Evolutionary conservation across 768 basidiomycete genomes (phyloP).

Genomic region (Porphyrellus cyaneotinctus): DNA sequence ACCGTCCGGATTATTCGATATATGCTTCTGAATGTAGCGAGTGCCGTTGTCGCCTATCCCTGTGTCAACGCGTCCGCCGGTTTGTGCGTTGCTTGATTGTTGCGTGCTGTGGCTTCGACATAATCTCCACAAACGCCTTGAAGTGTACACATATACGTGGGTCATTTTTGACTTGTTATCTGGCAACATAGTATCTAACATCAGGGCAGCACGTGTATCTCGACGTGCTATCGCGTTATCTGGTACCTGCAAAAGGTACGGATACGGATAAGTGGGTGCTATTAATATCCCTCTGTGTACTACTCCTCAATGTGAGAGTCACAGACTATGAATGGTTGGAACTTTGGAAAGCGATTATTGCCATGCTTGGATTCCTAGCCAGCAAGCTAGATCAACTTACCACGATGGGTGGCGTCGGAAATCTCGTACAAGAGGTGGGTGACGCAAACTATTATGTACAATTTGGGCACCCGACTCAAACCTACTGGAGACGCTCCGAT

Average conservation of each 20-base stretch:
- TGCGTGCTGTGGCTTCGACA: conserved; percentile 68
- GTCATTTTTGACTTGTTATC: conserved; percentile 15
- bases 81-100: conserved; percentile 64
- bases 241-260: conserved; percentile 55
- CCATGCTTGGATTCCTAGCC: conserved; percentile 51
- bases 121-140: conserved; percentile 60
- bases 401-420: conserved; percentile 50
- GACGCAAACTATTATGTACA: background rate
- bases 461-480: background rate
- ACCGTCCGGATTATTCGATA: background rate
- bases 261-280: conserved; percentile 49
- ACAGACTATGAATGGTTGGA: conserved; percentile 66
- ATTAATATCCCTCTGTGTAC: background rate
- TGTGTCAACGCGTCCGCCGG: conserved; percentile 38
- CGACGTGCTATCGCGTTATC: conserved; percentile 50
- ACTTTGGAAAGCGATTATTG: conserved; percentile 56
- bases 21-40: conserved; percentile 35
- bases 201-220: conserved; percentile 47
- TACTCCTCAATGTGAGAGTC: background rate
- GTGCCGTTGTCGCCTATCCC: conserved; percentile 46
- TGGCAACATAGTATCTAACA: background rate
- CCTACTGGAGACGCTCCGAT: conserved; percentile 40
- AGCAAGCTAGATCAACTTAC: conserved; percentile 51
- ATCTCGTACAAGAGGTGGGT: conserved; percentile 52
- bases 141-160: conserved; percentile 55